phyloP scores from a whole-genome alignment of 441 rosid species.

The Sinapis alba region DNA sequence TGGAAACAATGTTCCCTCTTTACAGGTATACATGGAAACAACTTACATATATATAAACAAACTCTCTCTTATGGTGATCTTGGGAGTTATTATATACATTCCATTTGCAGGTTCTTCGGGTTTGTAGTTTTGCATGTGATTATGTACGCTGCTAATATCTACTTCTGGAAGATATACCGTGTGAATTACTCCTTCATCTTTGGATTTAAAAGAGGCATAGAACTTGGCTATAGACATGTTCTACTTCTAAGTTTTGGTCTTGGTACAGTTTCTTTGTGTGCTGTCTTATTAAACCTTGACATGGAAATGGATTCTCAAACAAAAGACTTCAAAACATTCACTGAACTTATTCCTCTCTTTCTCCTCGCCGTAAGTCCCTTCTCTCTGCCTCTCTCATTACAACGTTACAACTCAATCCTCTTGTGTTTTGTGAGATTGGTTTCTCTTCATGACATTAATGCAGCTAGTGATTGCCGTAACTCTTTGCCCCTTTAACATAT shows the following conservation, averaged over 20 bases:
- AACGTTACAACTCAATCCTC: neutral
- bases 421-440: slow-evolving; percentile 2
- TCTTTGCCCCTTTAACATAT: slow-evolving; percentile 56
- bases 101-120: slow-evolving; percentile 56
- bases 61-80: neutral
- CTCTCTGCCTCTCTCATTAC: neutral
- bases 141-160: slow-evolving; percentile 59
- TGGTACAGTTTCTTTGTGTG: slow-evolving; percentile 49
- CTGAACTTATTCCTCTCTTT: slow-evolving; percentile 60
- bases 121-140: slow-evolving; percentile 65
- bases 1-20: slow-evolving; percentile 76
- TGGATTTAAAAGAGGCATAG: slow-evolving; percentile 70
- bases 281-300: slow-evolving; percentile 64
- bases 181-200: slow-evolving; percentile 78
- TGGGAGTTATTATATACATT: neutral
- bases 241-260: slow-evolving; percentile 59
- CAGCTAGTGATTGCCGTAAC: slow-evolving; percentile 54
- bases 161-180: slow-evolving; percentile 68
- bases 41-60: neutral
- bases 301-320: slow-evolving; percentile 76
- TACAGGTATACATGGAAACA: slow-evolving; percentile 46
- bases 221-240: slow-evolving; percentile 65
- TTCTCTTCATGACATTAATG: slow-evolving; percentile 7
- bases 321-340: slow-evolving; percentile 40
- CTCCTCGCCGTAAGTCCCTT: slow-evolving; percentile 48